Conservation (phyloP, 441 rosid species). For the Croton setiger region DNA sequence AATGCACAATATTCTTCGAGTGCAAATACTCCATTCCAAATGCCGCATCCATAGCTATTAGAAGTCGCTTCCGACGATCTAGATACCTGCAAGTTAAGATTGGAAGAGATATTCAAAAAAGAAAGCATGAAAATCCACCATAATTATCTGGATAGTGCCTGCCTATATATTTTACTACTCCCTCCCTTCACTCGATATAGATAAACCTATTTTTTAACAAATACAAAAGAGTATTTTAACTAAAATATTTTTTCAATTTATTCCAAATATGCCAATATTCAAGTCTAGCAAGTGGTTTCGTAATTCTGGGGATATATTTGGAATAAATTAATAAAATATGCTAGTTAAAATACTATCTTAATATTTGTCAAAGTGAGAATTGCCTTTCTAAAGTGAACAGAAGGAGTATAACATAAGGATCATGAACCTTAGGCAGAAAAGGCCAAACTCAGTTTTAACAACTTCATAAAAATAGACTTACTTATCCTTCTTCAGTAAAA, state of each 20-base stretch:
- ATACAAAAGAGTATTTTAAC: no score
- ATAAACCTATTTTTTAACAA: no score
- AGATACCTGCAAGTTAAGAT: slow-evolving; percentile 57
- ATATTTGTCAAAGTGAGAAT: no score
- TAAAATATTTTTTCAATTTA: no score
- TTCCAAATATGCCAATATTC: no score
- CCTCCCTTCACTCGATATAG: no score
- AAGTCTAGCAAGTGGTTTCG: no score
- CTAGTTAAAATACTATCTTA: no score
- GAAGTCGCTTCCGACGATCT: slow-evolving; percentile 84
- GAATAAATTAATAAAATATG: no score
- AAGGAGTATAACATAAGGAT: neutral
- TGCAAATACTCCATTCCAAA: slow-evolving; percentile 99
- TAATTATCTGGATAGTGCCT: neutral
- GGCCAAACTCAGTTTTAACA: slow-evolving; percentile 19
- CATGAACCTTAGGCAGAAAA: neutral
- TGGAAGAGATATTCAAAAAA: slow-evolving; percentile 14
- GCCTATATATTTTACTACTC: no score
- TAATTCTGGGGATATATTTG: no score
- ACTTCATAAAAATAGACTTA: slow-evolving; percentile 27
- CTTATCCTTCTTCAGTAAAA: slow-evolving; percentile 92
- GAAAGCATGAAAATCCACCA: neutral
- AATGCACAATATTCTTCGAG: slow-evolving; percentile 92
- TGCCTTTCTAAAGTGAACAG: no score
- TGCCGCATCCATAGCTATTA: slow-evolving; percentile 99